Evolutionary conservation across 345 rosid genomes (phyloP), one percentile per base, ranked within the genome.

Genomic region (Eucalyptus dawsonii): DNA sequence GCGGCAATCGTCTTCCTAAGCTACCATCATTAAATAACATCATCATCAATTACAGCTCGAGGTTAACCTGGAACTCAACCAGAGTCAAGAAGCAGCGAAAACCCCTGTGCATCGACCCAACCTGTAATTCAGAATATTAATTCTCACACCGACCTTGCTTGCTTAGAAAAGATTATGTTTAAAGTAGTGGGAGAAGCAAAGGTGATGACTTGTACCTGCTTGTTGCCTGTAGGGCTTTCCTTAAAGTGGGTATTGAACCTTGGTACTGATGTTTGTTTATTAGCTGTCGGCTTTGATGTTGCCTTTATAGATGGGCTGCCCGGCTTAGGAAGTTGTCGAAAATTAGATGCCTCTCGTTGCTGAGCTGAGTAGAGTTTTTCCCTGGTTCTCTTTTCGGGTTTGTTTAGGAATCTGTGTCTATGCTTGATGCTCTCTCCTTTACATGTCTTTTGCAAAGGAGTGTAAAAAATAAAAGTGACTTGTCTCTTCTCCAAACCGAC

Each of bases 1-100:
- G 90, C 91, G 95, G 89, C 98, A 96, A 90, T 92, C 92, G 67
- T 92, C 97, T 19, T 80, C 92, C 86, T 90, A 45, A 86, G 86
- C 86, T 34, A 19, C 81, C 45, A 40, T 40, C 81, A 37, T 72
- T 37, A 37, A 56, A 56, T 25, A 56, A 34, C 37, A 34, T 72
- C 81, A 72, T 37, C 81, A 11, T 72, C 45, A 40, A 37, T 37
- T 72, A 69, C 11, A 69, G 80, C 80, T 34, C 42, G 14, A 11
- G 81, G 81, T 72, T 37, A 37, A 72, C 21, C 45, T 37, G 44
- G 45, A 72, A 72, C 81, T 72, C 81, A 72, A 37, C 80, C 45
- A 72, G 81, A 37, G 81, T 72, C 81, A 37, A 40, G 21, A 72
- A 40, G 45, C 45, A 37, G 58, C 58, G 13, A 56, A 19, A 72